Evolutionary conservation across 805 yeast species (phyloP).

Genomic region (Scheffersomyces coipomensis): DNA sequence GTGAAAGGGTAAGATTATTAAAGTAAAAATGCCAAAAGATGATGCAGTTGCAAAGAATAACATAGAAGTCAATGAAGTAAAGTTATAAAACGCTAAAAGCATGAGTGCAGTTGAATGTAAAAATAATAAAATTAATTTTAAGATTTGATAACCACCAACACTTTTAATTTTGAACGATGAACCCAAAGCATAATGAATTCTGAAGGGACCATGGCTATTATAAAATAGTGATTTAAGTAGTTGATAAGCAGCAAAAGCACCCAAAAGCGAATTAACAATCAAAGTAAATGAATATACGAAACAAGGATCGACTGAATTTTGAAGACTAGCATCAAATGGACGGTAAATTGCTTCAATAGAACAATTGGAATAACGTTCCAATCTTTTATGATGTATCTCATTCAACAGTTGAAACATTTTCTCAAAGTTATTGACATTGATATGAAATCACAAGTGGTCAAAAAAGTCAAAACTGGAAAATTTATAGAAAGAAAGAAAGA

Average conservation of each 20-base stretch:
- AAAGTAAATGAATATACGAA: conserved; percentile 13
- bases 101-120: conserved; percentile 7
- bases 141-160: conserved; percentile 8
- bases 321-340: conserved; percentile 18
- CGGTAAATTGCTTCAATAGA: neutral
- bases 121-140: conserved; percentile 11
- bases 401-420: too few relatives aligned
- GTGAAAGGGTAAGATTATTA: conserved; percentile 1
- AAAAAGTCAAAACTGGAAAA: too few relatives aligned
- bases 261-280: neutral
- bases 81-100: neutral
- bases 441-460: too few relatives aligned
- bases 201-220: conserved; percentile 8
- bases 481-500: too few relatives aligned
- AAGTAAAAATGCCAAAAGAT: neutral
- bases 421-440: too few relatives aligned
- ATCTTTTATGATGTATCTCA: too few relatives aligned
- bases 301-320: conserved; percentile 26
- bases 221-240: conserved; percentile 5
- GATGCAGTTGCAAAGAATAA: neutral
- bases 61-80: neutral
- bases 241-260: conserved; percentile 8
- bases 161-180: conserved; percentile 9
- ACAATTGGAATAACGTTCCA: too few relatives aligned
- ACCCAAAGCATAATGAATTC: conserved; percentile 5